Evolutionary conservation across 306 rosid species (phyloP).

Genomic region (Luffa aegyptiaca): DNA sequence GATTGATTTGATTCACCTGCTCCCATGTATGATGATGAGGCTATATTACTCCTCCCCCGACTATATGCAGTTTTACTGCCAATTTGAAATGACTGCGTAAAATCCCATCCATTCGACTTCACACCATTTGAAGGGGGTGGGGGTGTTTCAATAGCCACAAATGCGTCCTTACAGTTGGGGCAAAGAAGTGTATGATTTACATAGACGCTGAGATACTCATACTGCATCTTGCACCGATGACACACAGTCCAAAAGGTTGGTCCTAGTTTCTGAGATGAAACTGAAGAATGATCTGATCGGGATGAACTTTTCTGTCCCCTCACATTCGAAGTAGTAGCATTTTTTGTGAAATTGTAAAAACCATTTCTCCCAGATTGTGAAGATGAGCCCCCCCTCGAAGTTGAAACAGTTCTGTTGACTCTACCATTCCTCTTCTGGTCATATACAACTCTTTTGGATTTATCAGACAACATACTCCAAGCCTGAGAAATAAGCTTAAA

Average conservation of each 20-base stretch:
- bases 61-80: slow-evolving; percentile 27
- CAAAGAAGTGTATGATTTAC: slow-evolving; percentile 83
- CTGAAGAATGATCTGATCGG: slow-evolving; percentile 35
- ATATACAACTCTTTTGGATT: slow-evolving; percentile 38
- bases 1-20: slow-evolving; percentile 21
- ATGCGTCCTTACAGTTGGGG: slow-evolving; percentile 83
- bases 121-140: slow-evolving; percentile 68
- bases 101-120: slow-evolving; percentile 43
- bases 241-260: slow-evolving; percentile 93
- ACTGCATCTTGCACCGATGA: slow-evolving; percentile 82
- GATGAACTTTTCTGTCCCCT: slow-evolving; percentile 43
- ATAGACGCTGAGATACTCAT: slow-evolving; percentile 81
- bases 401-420: slow-evolving; percentile 26
- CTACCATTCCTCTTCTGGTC: slow-evolving; percentile 49
- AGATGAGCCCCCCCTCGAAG: slow-evolving; percentile 35
- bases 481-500: slow-evolving; percentile 84
- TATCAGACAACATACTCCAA: slow-evolving; percentile 80
- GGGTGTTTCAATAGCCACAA: slow-evolving; percentile 68
- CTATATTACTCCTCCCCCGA: slow-evolving; percentile 29
- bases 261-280: slow-evolving; percentile 36
- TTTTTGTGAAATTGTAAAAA: slow-evolving; percentile 41
- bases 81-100: slow-evolving; percentile 28
- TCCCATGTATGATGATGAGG: slow-evolving; percentile 36
- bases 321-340: slow-evolving; percentile 32
- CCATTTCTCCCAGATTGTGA: slow-evolving; percentile 42